Percentiles rank a stretch among this genome's conserved stretches.
phyloP scores from a whole-genome alignment of 805 yeast genomes.

The Yarrowia yakushimensis region DNA sequence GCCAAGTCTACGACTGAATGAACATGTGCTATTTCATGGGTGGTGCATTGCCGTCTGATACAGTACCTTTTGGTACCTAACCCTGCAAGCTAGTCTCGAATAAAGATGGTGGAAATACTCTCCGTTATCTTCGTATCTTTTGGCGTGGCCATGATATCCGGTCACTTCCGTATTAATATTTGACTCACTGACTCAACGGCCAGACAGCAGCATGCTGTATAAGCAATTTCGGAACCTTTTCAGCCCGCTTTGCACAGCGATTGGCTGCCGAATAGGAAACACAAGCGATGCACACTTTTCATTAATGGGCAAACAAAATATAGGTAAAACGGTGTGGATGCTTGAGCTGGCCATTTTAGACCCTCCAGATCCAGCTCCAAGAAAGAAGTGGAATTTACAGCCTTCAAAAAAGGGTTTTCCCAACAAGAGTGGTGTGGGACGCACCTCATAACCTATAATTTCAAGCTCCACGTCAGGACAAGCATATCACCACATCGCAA shows the following conservation, averaged over 20 bases:
- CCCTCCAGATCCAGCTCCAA: background rate
- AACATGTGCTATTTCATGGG: background rate
- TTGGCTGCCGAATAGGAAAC: slow-evolving; percentile 12
- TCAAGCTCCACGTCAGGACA: slow-evolving; percentile 23
- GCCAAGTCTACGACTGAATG: background rate
- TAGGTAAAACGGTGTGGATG: too few species aligned
- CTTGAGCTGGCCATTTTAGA: background rate
- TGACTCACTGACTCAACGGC: background rate
- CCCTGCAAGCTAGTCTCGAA: background rate
- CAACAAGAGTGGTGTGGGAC: background rate
- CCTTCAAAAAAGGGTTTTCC: background rate
- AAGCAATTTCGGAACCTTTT: background rate
- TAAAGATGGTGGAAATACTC: background rate
- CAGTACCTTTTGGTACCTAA: background rate
- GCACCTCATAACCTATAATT: slow-evolving; percentile 7
- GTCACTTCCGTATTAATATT: too few species aligned
- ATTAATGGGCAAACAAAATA: too few species aligned
- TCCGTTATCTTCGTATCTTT: too few species aligned
- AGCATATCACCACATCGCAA: slow-evolving; percentile 4
- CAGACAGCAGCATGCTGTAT: background rate
- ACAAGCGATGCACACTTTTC: background rate
- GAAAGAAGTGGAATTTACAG: background rate
- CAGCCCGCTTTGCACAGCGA: background rate
- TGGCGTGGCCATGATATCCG: too few species aligned
- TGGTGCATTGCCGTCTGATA: background rate